phyloP scores from a whole-genome alignment of 495 filamentous ascomycete genomes.

The Staphylotrichum longicolle region DNA sequence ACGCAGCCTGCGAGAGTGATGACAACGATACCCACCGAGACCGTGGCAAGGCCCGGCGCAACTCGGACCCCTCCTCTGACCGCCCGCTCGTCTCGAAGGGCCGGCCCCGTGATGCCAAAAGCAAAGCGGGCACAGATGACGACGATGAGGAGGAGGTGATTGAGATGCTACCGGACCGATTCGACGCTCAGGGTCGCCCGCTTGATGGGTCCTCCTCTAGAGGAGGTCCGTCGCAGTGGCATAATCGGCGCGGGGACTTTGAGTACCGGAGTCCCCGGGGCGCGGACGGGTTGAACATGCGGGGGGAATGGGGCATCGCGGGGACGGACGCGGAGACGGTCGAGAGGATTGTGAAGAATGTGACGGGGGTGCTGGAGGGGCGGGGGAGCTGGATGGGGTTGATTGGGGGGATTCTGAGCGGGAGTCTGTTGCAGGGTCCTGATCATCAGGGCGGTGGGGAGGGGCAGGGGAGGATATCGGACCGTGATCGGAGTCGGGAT shows the following conservation, averaged over 20 bases:
- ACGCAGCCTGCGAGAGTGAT: conserved; percentile 9
- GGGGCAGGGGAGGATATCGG: conserved; percentile 10
- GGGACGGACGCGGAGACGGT: conserved; percentile 37
- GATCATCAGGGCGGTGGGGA: conserved; percentile 1
- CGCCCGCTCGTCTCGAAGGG: conserved; percentile 25
- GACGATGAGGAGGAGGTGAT: conserved; percentile 39
- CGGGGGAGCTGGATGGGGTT: conserved; percentile 31
- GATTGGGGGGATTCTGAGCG: conserved; percentile 30
- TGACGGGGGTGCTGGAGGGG: conserved; percentile 38
- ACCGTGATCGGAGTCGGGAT: conserved; percentile 10
- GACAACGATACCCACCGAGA: neutral
- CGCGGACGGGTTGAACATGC: conserved; percentile 18
- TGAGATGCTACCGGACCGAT: conserved; percentile 60
- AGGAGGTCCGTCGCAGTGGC: neutral
- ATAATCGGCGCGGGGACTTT: conserved; percentile 32
- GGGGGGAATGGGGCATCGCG: conserved; percentile 31
- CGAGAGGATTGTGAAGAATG: conserved; percentile 32
- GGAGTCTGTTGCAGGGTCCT: conserved; percentile 27
- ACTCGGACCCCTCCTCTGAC: conserved; percentile 39
- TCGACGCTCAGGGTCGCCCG: conserved; percentile 60
- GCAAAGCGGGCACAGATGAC: conserved; percentile 28
- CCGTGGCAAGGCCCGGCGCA: conserved; percentile 1
- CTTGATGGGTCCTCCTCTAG: conserved; percentile 24
- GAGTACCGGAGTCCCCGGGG: conserved; percentile 27
- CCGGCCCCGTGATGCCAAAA: conserved; percentile 19